A percentile compares a stretch with the other conserved stretches of the same genome.
Conservation (phyloP, 176 grass and related monocot genomes). For the Chloris gayana region DNA sequence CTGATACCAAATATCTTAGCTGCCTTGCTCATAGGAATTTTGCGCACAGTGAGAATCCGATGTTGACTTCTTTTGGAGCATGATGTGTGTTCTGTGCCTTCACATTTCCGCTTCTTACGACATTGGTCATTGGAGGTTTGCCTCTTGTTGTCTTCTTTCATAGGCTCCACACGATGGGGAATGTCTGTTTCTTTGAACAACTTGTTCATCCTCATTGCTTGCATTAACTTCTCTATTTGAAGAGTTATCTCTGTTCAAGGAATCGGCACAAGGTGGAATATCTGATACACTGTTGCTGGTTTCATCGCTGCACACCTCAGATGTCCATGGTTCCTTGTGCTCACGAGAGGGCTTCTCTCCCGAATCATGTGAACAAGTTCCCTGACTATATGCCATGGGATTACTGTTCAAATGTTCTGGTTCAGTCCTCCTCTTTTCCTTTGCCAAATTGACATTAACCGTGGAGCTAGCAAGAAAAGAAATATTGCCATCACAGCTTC, state of each 20-base stretch:
- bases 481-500: neutral
- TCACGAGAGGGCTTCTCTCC: neutral
- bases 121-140: neutral
- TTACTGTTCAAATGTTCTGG: neutral
- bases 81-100: neutral
- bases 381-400: neutral
- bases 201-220: neutral
- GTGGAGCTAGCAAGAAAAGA: neutral
- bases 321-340: neutral
- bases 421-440: neutral
- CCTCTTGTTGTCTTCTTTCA: neutral
- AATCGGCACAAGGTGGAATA: neutral
- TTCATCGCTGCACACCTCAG: neutral
- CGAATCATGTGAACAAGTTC: neutral
- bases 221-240: neutral
- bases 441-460: neutral
- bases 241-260: neutral
- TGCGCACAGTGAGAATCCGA: conserved; percentile 1
- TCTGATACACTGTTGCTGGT: neutral
- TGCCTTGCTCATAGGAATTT: conserved; percentile 20
- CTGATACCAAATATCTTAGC: neutral
- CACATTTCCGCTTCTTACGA: neutral
- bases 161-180: neutral
- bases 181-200: neutral
- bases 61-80: neutral